These are phyloP conservation scores for Backusella liffmaniae DNA, from an alignment of 192 early-diverging fungal genomes.

Conservation along the genomic window DNA sequence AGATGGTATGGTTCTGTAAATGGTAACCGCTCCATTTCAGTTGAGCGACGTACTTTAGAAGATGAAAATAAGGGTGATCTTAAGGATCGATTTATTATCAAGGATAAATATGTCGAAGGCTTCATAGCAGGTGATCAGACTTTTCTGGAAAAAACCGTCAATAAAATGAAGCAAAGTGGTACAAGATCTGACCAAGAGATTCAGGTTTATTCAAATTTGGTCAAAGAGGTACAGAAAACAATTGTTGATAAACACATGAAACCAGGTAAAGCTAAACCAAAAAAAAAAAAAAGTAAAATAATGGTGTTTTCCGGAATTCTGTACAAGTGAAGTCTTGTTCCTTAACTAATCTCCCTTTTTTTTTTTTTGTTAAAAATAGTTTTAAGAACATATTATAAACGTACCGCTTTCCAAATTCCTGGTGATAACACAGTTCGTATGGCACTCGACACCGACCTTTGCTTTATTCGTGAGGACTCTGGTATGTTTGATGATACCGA, in stretches of 20 bases:
- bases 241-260: slow-evolving; percentile 68
- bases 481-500: slow-evolving; percentile 54
- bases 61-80: slow-evolving; percentile 86
- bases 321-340: background rate
- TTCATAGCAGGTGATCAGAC: slow-evolving; percentile 76
- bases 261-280: slow-evolving; percentile 50
- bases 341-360: background rate
- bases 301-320: background rate
- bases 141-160: slow-evolving; percentile 62
- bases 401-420: slow-evolving; percentile 97
- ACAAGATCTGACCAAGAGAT: slow-evolving; percentile 76
- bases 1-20: slow-evolving; percentile 82
- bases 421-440: slow-evolving; percentile 92
- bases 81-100: slow-evolving; percentile 88
- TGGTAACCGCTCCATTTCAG: slow-evolving; percentile 10
- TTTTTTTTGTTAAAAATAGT: slow-evolving; percentile 31
- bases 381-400: slow-evolving; percentile 91
- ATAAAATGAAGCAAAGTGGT: slow-evolving; percentile 74
- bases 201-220: slow-evolving; percentile 64
- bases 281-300: background rate
- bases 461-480: slow-evolving; percentile 93
- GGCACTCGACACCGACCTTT: slow-evolving; percentile 92
- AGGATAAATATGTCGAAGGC: slow-evolving; percentile 89
- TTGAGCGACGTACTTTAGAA: slow-evolving; percentile 70
- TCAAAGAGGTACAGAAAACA: slow-evolving; percentile 66